Evolutionary conservation across 306 rosid species (phyloP).

Genomic region (Alnus glutinosa): DNA sequence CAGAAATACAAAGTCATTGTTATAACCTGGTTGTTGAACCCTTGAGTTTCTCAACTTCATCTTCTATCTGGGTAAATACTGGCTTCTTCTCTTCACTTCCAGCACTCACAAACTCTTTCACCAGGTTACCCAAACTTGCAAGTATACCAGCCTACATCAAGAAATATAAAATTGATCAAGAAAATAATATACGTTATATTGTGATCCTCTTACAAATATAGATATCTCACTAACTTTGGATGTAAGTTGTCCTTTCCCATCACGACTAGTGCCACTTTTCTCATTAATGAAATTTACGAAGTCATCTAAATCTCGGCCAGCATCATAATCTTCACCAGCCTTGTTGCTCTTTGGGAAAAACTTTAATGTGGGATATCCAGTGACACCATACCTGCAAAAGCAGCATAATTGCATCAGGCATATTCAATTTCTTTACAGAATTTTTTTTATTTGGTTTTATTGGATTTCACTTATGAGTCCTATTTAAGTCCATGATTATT

Average conservation of each 20-base stretch:
- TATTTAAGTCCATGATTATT: neutral
- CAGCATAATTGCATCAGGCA: conserved; percentile 25
- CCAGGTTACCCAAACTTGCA: conserved; percentile 52
- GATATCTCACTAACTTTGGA: conserved; percentile 50
- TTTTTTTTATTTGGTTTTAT: neutral
- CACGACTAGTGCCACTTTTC: conserved; percentile 75
- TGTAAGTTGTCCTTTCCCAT: conserved; percentile 71
- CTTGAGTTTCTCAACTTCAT: conserved; percentile 70
- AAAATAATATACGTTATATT: conserved; percentile 2
- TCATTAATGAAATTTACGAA: conserved; percentile 76
- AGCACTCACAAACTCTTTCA: conserved; percentile 70
- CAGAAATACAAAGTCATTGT: conserved; percentile 16
- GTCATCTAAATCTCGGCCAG: conserved; percentile 76
- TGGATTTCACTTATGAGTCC: neutral
- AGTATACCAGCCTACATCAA: conserved; percentile 73
- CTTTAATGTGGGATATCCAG: conserved; percentile 76
- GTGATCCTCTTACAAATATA: neutral
- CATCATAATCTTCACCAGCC: conserved; percentile 75
- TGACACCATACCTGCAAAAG: conserved; percentile 67
- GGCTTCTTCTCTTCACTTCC: conserved; percentile 57
- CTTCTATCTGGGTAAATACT: conserved; percentile 56
- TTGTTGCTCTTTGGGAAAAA: conserved; percentile 81
- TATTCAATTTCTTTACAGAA: neutral
- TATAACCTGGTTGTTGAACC: conserved; percentile 72
- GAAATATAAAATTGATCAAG: conserved; percentile 17